A percentile compares a stretch with the other conserved stretches of the same genome.
phyloP scores from a whole-genome alignment of 352 stramenopile species.

The Phytophthora constricta region DNA sequence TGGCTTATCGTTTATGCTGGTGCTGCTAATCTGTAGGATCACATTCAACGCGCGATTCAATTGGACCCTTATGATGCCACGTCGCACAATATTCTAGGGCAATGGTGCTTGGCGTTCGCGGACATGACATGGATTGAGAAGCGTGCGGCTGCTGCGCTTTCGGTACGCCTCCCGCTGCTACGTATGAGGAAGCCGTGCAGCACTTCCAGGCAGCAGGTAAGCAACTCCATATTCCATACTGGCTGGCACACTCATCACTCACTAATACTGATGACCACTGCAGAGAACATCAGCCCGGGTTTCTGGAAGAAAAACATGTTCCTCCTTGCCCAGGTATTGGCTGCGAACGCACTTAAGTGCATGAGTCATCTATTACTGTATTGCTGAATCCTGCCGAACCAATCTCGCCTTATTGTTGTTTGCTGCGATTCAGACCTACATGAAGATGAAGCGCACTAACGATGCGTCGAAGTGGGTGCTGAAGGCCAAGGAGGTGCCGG shows the following conservation, averaged over 20 bases:
- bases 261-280: too few species aligned
- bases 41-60: constrained; percentile 75
- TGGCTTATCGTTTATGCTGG: constrained; percentile 1
- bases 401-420: too few species aligned
- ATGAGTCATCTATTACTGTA: too few species aligned
- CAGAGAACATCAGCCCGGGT: constrained; percentile 66
- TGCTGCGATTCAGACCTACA: constrained; percentile 61
- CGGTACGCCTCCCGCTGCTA: constrained; percentile 56
- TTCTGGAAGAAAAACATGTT: constrained; percentile 86
- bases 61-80: constrained; percentile 68
- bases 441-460: constrained; percentile 65
- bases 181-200: constrained; percentile 68
- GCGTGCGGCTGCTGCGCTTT: constrained; percentile 69
- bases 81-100: constrained; percentile 72
- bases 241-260: too few species aligned
- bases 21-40: constrained; percentile 39
- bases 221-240: too few species aligned
- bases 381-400: too few species aligned
- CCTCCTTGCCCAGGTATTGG: constrained; percentile 56
- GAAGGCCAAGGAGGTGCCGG: constrained; percentile 51
- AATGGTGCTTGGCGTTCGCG: constrained; percentile 82
- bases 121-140: constrained; percentile 85
- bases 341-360: not conserved
- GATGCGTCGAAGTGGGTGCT: constrained; percentile 57
- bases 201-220: constrained; percentile 64